Evolutionary conservation across 1,284 basidiomycete genomes (phyloP).

Genomic region (Tilletia walkeri): DNA sequence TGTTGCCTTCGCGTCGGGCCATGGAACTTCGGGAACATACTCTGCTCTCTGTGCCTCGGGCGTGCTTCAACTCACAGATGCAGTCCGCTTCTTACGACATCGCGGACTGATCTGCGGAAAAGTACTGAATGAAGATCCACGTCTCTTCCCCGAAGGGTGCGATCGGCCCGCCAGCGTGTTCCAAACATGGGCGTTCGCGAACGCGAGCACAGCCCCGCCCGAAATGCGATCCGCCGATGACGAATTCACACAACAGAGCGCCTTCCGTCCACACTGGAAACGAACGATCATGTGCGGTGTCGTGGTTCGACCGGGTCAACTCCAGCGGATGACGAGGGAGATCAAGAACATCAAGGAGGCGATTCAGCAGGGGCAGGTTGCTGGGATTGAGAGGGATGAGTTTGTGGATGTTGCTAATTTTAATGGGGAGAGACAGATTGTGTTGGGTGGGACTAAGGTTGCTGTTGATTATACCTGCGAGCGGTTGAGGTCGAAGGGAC

Average conservation of each 20-base stretch:
- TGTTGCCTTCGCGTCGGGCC: constrained; percentile 43
- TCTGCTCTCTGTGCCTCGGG: constrained; percentile 46
- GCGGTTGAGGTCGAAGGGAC: constrained; percentile 36
- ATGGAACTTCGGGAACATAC: constrained; percentile 48
- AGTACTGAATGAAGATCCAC: constrained; percentile 38
- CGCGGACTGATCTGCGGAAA: constrained; percentile 44
- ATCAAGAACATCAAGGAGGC: constrained; percentile 37
- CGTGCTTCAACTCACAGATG: constrained; percentile 39
- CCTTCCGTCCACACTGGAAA: constrained; percentile 35
- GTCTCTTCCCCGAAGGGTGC: constrained; percentile 49
- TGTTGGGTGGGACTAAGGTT: constrained; percentile 46
- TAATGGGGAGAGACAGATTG: constrained; percentile 52
- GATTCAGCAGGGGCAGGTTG: constrained; percentile 39
- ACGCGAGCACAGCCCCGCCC: constrained; percentile 34
- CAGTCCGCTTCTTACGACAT: constrained; percentile 45
- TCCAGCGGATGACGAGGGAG: constrained; percentile 36
- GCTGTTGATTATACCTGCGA: constrained; percentile 53
- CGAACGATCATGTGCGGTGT: constrained; percentile 51
- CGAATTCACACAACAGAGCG: neutral
- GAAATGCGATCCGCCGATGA: neutral
- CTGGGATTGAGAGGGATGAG: constrained; percentile 44
- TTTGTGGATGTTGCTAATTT: constrained; percentile 53
- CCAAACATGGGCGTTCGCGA: constrained; percentile 55
- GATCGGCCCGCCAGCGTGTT: constrained; percentile 46
- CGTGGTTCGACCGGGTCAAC: constrained; percentile 45